Conservation (phyloP, 2,329 filamentous ascomycete genomes). For the Fusarium sp. region DNA sequence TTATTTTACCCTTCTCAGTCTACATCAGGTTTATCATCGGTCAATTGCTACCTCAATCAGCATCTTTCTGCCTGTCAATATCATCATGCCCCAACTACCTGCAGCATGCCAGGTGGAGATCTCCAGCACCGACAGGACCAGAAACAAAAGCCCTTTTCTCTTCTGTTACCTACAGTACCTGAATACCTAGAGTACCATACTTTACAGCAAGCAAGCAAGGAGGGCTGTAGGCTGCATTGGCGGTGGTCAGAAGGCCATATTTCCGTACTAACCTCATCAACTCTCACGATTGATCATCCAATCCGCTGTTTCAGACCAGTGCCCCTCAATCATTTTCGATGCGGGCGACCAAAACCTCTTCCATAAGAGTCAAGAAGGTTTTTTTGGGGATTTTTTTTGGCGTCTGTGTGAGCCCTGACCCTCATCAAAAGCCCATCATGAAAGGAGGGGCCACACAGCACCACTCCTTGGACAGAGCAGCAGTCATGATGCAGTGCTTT, state of each 20-base stretch:
- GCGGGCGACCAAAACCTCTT: constrained; percentile 1
- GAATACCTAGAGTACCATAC: not conserved
- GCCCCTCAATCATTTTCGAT: constrained; percentile 26
- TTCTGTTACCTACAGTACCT: not conserved
- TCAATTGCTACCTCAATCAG: constrained; percentile 18
- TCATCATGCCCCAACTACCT: constrained; percentile 1
- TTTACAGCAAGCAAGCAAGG: constrained; percentile 2
- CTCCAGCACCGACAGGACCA: not conserved
- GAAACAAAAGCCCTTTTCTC: constrained; percentile 15
- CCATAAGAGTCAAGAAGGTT: constrained; percentile 22
- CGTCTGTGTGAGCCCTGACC: constrained; percentile 31
- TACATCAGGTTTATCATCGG: constrained; percentile 22
- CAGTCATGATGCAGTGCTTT: constrained; percentile 38
- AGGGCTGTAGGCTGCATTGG: constrained; percentile 22
- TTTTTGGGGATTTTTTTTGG: not conserved
- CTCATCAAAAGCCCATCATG: constrained; percentile 29
- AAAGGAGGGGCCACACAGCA: constrained; percentile 35
- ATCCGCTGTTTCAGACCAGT: constrained; percentile 24
- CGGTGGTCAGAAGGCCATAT: constrained; percentile 38
- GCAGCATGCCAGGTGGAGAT: not conserved
- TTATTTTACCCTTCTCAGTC: constrained; percentile 18
- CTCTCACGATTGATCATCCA: constrained; percentile 21
- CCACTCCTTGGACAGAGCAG: constrained; percentile 27
- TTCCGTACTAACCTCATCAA: constrained; percentile 5
- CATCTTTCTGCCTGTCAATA: constrained; percentile 4